phyloP scores from a whole-genome alignment of 345 rosid genomes.

The Brassica napus region DNA sequence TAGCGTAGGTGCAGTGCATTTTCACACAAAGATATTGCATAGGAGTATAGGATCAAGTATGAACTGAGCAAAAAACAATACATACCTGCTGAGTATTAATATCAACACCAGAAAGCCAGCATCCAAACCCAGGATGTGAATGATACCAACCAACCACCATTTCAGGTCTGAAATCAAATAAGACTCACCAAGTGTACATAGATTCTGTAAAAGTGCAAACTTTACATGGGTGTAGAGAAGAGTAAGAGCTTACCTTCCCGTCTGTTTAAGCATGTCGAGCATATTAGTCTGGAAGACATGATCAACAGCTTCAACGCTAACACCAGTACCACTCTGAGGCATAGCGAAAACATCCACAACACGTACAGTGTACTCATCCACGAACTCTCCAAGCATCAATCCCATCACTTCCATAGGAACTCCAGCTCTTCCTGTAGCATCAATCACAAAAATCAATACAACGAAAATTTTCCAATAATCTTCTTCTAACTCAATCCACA shows the following conservation, averaged over 20 bases:
- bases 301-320: constrained; percentile 98
- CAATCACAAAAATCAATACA: neutral
- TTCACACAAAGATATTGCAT: neutral
- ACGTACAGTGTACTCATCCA: constrained; percentile 94
- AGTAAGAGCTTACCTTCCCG: constrained; percentile 64
- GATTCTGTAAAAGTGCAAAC: neutral
- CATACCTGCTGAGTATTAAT: constrained; percentile 96
- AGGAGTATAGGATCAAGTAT: neutral
- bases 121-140: constrained; percentile 99
- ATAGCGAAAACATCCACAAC: constrained; percentile 99
- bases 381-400: constrained; percentile 98
- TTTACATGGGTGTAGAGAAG: neutral
- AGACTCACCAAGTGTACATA: neutral
- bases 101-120: constrained; percentile 99
- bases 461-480: neutral
- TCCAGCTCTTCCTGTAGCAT: constrained; percentile 79
- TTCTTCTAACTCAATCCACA: neutral
- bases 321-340: constrained; percentile 99
- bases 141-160: constrained; percentile 99
- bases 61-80: neutral
- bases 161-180: constrained; percentile 67
- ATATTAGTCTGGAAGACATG: constrained; percentile 97
- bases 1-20: neutral
- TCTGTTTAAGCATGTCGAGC: constrained; percentile 99
- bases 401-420: constrained; percentile 99